These are phyloP conservation scores for Phyllosticta ampelicida DNA, from an alignment of 2,329 filamentous ascomycete genomes.

Conservation along the genomic window DNA sequence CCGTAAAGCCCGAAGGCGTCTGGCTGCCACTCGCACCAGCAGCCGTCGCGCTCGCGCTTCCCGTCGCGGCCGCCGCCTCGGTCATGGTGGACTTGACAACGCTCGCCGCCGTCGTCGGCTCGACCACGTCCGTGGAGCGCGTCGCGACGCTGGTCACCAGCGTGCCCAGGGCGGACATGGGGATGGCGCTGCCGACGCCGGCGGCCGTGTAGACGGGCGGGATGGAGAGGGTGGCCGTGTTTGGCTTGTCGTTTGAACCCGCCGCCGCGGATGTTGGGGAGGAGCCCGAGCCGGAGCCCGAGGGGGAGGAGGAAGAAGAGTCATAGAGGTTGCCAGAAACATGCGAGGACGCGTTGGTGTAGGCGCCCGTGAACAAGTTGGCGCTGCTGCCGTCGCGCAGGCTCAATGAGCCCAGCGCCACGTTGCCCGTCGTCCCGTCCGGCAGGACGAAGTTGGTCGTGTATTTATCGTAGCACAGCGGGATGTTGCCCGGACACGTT, in stretches of 20 bases:
- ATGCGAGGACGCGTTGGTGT: conserved; percentile 26
- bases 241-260: conserved; percentile 29
- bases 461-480: conserved; percentile 44
- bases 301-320: not conserved
- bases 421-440: conserved; percentile 36
- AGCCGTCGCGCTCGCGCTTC: too few relatives aligned
- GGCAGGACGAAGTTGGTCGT: conserved; percentile 41
- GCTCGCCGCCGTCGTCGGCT: not conserved
- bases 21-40: not conserved
- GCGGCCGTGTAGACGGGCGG: conserved; percentile 37
- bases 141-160: conserved; percentile 24
- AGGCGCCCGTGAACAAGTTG: conserved; percentile 37
- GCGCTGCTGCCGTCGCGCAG: conserved; percentile 22
- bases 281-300: not conserved
- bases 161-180: conserved; percentile 32
- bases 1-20: not conserved
- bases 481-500: conserved; percentile 21
- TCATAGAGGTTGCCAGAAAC: conserved; percentile 37
- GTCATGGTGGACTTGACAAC: not conserved
- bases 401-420: conserved; percentile 35
- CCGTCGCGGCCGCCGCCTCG: not conserved
- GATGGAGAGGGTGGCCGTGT: conserved; percentile 34
- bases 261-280: not conserved
- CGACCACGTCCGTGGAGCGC: not conserved
- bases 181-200: conserved; percentile 38